Conservation (phyloP, 371 early-diverging fungal genomes). For the Actinomortierella wolfii region DNA sequence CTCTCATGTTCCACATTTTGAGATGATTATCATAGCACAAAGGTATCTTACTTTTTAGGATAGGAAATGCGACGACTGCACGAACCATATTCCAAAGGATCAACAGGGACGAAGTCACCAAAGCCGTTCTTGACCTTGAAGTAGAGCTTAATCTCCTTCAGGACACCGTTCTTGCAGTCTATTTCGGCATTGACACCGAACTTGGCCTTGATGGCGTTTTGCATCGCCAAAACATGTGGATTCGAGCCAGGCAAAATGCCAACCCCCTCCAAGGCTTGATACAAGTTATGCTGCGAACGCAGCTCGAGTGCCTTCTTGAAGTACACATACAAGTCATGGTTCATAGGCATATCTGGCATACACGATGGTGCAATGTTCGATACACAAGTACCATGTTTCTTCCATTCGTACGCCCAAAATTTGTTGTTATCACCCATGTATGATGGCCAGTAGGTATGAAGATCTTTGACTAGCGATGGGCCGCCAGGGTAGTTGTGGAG, state of each 20-base stretch:
- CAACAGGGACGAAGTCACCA: constrained; percentile 16
- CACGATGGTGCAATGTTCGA: constrained; percentile 53
- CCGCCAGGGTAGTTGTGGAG: constrained; percentile 5
- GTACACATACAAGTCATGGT: constrained; percentile 54
- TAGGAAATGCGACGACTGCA: constrained; percentile 50
- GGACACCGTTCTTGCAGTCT: constrained; percentile 39
- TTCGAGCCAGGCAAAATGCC: constrained; percentile 51
- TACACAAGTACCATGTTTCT: constrained; percentile 61
- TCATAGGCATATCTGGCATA: constrained; percentile 46
- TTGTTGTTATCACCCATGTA: constrained; percentile 47
- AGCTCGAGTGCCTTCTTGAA: constrained; percentile 51
- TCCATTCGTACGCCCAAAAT: constrained; percentile 58
- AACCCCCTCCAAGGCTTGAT: constrained; percentile 46
- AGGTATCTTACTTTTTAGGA: constrained; percentile 44
- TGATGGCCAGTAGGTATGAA: constrained; percentile 45
- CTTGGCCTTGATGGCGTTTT: constrained; percentile 38
- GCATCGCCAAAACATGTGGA: constrained; percentile 44
- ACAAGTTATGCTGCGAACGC: constrained; percentile 51
- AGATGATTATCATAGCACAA: no score
- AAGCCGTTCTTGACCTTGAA: constrained; percentile 33
- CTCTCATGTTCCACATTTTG: not conserved
- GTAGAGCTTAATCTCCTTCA: constrained; percentile 45
- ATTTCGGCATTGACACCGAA: constrained; percentile 44
- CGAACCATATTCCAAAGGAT: constrained; percentile 34
- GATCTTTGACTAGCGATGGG: constrained; percentile 20